phyloP scores from a whole-genome alignment of 192 early-diverging fungal species.

The Umbelopsis vinacea region DNA sequence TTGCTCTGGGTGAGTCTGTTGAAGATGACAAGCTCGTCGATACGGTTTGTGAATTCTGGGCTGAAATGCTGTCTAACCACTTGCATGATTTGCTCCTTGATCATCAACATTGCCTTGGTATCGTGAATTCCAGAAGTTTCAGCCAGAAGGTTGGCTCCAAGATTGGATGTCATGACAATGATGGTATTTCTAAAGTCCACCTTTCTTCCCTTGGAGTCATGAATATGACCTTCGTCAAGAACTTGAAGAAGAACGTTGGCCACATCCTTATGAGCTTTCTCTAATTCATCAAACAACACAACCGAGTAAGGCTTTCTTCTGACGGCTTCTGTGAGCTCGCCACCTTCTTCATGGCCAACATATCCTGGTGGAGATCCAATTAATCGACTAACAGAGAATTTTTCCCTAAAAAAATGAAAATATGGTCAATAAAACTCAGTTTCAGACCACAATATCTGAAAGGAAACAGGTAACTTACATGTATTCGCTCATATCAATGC shows the following conservation, averaged over 20 bases:
- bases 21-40: slow-evolving; percentile 83
- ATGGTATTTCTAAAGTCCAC: slow-evolving; percentile 83
- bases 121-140: slow-evolving; percentile 39
- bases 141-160: slow-evolving; percentile 73
- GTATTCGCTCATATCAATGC: slow-evolving; percentile 84
- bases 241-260: slow-evolving; percentile 94
- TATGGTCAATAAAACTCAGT: not conserved
- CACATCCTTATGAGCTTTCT: slow-evolving; percentile 87
- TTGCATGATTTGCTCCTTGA: slow-evolving; percentile 67
- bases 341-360: slow-evolving; percentile 79
- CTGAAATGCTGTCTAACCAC: slow-evolving; percentile 76
- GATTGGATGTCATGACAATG: slow-evolving; percentile 81
- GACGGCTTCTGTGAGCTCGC: slow-evolving; percentile 79
- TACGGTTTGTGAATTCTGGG: slow-evolving; percentile 81
- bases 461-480: slow-evolving; percentile 44
- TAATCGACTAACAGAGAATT: slow-evolving; percentile 62
- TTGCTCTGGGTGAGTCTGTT: slow-evolving; percentile 68
- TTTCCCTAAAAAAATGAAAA: slow-evolving; percentile 24
- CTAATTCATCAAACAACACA: slow-evolving; percentile 80
- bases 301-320: slow-evolving; percentile 80
- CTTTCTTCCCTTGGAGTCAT: slow-evolving; percentile 78
- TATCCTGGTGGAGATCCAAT: slow-evolving; percentile 84
- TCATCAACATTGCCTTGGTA: slow-evolving; percentile 49
- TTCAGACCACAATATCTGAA: not conserved
- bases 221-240: slow-evolving; percentile 80